Base-by-base conservation (phyloP, 176 grass and related monocot species). In the Cocos nucifera region DNA sequence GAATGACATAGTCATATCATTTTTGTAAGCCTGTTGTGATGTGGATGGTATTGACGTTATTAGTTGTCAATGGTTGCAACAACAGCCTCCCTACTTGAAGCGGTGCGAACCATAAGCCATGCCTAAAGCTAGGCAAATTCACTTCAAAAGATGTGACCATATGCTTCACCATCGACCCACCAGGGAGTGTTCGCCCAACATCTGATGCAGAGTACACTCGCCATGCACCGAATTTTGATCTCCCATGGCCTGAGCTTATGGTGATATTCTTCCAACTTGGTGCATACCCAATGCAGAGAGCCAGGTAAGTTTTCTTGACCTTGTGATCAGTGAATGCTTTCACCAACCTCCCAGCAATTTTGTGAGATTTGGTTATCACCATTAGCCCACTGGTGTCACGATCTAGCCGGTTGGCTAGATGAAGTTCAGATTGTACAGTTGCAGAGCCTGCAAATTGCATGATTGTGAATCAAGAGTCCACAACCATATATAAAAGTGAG, bases 301-400 rank as follows among this genome's bases (percentile, higher is more conserved):
- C 81, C 28, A 97, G 27, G 66, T 97, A 97, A 19, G 92, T 97
- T 70, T 91, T 97, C 52, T 79, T 82, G 5, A 97, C 75, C 53
- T 79, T 68, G 67, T 88, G 93, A 44, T 92, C 75, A 17, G 93
- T 88, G 56, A 97, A 97, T 19, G 84, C 81, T 56, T 88, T 88
- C 52, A 92, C 87, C 39, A 97, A 75, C 60, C 71, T 83, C 29
- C 62, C 87, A 18, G 93, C 93, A 53, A 77, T 81, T 63, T 83
- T 88, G 57, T 91, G 86, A 73, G 81, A 79, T 73, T 97, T 97
- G 51, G 93, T 91, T 44, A 97, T 82, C n/a, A 97, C 67, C 93
- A 97, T 97, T 22, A 97, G 87, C 5, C 93, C 93, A 20, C 93
- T 88, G 2, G 93, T 97, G 73, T 97, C 87, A 23, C 87, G 87